A percentile compares a stretch with the other conserved stretches of the same genome.
Conservation (phyloP, 2,329 filamentous ascomycete species). For the Pseudogymnoascus sp. region DNA sequence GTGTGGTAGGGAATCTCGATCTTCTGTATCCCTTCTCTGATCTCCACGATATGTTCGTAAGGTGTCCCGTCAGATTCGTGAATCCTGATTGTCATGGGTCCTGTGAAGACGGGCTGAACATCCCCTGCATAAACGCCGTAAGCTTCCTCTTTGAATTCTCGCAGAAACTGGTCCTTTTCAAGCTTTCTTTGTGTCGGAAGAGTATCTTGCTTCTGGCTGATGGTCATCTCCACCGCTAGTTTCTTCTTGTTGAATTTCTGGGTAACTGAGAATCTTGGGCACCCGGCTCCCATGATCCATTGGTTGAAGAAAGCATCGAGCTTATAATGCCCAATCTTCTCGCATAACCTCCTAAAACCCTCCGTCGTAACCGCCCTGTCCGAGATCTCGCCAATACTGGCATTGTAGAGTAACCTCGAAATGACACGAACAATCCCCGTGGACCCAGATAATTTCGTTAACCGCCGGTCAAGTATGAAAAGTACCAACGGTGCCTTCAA, state of each 20-base stretch:
- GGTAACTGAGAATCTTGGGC: constrained; percentile 75
- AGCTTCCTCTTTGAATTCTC: constrained; percentile 73
- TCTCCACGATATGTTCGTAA: constrained; percentile 95
- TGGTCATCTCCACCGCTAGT: constrained; percentile 83
- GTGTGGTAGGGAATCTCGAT: constrained; percentile 98
- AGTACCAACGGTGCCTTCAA: constrained; percentile 86
- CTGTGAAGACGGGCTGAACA: constrained; percentile 76
- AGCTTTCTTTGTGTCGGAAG: constrained; percentile 44
- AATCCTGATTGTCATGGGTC: constrained; percentile 94
- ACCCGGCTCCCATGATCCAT: constrained; percentile 84
- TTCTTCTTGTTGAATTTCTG: constrained; percentile 98
- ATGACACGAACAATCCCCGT: constrained; percentile 79
- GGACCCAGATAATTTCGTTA: constrained; percentile 81
- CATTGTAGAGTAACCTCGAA: constrained; percentile 75
- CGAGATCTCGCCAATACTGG: constrained; percentile 68
- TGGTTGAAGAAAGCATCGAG: constrained; percentile 89
- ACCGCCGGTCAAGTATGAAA: constrained; percentile 84
- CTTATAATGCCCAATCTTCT: constrained; percentile 79
- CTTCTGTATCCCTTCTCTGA: constrained; percentile 75
- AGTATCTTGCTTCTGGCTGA: constrained; percentile 60
- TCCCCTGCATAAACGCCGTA: constrained; percentile 60
- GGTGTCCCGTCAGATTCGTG: constrained; percentile 97
- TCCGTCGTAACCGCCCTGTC: constrained; percentile 63
- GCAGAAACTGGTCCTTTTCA: constrained; percentile 68
- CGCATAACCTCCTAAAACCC: constrained; percentile 73